Percentiles rank a stretch among this genome's conserved stretches.
These are phyloP conservation scores for Mortierella sp. DNA, from an alignment of 371 early-diverging fungal genomes.

Conservation along the genomic window DNA sequence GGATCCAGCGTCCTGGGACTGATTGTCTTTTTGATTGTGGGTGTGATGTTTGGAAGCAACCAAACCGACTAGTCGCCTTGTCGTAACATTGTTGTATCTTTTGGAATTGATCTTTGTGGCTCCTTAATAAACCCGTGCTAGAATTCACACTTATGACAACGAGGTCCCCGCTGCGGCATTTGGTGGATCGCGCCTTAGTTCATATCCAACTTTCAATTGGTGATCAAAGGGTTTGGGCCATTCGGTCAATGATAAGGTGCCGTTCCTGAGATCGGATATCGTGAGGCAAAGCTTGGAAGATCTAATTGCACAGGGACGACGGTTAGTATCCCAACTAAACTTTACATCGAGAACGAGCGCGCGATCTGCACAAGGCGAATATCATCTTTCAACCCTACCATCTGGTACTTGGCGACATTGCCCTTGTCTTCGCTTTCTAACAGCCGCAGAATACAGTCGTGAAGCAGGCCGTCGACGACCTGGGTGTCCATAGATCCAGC, in stretches of 20 bases:
- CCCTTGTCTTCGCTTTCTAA: conserved; percentile 47
- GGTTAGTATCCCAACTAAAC: background rate
- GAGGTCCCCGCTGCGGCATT: too few relatives aligned
- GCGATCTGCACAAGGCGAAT: too few relatives aligned
- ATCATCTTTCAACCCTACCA: conserved; percentile 18
- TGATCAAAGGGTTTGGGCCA: conserved; percentile 31
- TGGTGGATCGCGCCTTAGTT: too few relatives aligned
- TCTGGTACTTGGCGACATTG: conserved; percentile 41
- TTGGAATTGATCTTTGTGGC: too few relatives aligned
- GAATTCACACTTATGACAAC: too few relatives aligned
- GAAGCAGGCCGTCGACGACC: conserved; percentile 46
- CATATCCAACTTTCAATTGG: too few relatives aligned
- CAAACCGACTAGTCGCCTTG: conserved; percentile 10
- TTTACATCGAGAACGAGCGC: too few relatives aligned
- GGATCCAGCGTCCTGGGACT: conserved; percentile 43
- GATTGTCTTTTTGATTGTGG: conserved; percentile 45
- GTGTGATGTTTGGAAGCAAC: conserved; percentile 31
- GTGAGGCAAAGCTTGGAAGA: conserved; percentile 45
- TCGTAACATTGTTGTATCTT: too few relatives aligned
- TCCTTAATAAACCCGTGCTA: too few relatives aligned
- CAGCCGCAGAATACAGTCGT: conserved; percentile 45
- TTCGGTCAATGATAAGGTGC: conserved; percentile 32
- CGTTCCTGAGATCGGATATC: conserved; percentile 49
- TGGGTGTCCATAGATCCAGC: conserved; percentile 17
- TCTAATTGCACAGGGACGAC: conserved; percentile 9